Conservation (phyloP, 2,329 filamentous ascomycete genomes). For the Rasamsonia emersonii region DNA sequence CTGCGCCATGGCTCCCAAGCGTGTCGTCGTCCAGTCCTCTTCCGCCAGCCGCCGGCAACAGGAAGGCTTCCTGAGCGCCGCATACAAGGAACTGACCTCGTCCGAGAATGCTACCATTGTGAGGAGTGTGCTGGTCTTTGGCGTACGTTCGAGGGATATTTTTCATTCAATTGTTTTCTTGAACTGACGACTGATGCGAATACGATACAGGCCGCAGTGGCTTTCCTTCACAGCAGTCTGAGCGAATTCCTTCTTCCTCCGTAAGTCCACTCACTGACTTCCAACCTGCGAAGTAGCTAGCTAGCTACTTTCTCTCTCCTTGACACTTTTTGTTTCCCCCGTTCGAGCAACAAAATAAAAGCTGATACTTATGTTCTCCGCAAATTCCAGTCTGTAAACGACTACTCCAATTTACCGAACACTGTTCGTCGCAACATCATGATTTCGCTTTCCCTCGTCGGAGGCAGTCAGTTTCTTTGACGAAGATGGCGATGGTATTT, state of each 20-base stretch:
- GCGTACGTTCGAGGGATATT: constrained; percentile 43
- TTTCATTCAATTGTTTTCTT: constrained; percentile 6
- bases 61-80: constrained; percentile 47
- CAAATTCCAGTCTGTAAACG: too few species aligned
- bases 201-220: constrained; percentile 54
- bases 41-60: constrained; percentile 29
- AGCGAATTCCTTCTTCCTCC: constrained; percentile 60
- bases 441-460: too few species aligned
- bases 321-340: too few species aligned
- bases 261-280: constrained; percentile 25
- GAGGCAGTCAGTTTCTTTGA: too few species aligned
- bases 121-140: constrained; percentile 58
- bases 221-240: constrained; percentile 60
- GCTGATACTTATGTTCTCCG: too few species aligned
- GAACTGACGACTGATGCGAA: not conserved
- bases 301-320: too few species aligned
- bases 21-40: constrained; percentile 44
- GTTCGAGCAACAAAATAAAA: too few species aligned
- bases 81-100: constrained; percentile 56
- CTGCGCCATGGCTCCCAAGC: constrained; percentile 60
- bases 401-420: too few species aligned
- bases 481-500: too few species aligned
- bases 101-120: constrained; percentile 62
- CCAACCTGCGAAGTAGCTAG: too few species aligned
- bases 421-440: too few species aligned